Conservation (phyloP, 108 stramenopile genomes). For the Schizochytrium sp. region DNA sequence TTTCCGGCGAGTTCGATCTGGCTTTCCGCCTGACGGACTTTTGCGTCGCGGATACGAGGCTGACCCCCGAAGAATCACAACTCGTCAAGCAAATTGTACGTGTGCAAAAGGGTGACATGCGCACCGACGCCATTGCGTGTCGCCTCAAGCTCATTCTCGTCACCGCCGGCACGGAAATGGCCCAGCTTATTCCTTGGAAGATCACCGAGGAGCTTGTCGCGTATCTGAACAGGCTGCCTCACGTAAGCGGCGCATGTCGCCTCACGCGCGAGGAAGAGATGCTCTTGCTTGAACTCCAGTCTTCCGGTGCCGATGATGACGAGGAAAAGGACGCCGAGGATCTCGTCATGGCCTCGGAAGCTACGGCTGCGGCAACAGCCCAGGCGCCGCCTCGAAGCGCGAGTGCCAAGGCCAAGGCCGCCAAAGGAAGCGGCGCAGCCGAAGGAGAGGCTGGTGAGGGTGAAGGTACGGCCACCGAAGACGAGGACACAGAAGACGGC, state of each 20-base stretch:
- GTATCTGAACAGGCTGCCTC: conserved; percentile 73
- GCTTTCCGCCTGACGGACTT: not conserved
- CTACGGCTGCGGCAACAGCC: not conserved
- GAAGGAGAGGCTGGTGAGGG: not conserved
- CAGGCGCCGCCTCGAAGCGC: not conserved
- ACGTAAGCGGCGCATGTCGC: conserved; percentile 75
- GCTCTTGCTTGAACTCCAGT: conserved; percentile 52
- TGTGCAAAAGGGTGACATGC: not conserved
- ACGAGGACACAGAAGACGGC: not conserved
- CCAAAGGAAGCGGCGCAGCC: not conserved
- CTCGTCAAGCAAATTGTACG: not conserved
- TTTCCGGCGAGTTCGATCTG: conserved; percentile 10
- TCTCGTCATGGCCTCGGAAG: not conserved
- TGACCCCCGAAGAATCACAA: not conserved
- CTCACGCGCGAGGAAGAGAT: conserved; percentile 78
- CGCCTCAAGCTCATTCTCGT: conserved; percentile 6
- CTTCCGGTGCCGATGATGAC: not conserved
- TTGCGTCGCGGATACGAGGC: not conserved
- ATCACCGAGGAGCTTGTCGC: not conserved
- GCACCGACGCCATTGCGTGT: conserved; percentile 11
- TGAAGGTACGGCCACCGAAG: not conserved
- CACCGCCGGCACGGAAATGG: conserved; percentile 5
- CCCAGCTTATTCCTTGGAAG: not conserved
- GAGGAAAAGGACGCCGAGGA: not conserved
- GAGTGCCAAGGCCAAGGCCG: too few relatives aligned